phyloP scores from a whole-genome alignment of 2,329 filamentous ascomycete species.

The Aspergillus viridinutans region DNA sequence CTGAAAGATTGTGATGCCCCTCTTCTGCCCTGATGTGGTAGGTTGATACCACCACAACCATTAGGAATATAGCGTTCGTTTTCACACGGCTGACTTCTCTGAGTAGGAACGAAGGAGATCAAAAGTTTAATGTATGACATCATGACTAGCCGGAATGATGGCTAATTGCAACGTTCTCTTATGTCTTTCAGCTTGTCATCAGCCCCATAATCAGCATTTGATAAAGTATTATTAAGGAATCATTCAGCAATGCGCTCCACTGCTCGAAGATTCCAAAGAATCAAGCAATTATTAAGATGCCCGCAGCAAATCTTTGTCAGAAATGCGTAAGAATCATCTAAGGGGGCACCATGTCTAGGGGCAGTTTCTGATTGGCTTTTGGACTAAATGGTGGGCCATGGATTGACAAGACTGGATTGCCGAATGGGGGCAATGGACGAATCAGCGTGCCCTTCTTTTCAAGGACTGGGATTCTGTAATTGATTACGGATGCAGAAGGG shows the following conservation, averaged over 20 bases:
- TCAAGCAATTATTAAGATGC: not conserved
- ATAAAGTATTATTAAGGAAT: slow-evolving; percentile 5
- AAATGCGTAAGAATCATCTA: not conserved
- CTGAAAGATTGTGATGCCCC: not conserved
- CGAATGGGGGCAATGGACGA: not conserved
- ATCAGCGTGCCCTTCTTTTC: not conserved
- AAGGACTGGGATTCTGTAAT: not conserved
- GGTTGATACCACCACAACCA: not conserved
- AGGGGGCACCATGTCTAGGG: not conserved
- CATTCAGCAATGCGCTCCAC: not conserved
- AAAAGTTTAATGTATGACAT: slow-evolving; percentile 3
- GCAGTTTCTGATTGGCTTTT: not conserved
- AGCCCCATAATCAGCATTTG: not conserved
- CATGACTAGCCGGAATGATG: slow-evolving; percentile 1
- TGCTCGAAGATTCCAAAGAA: not conserved
- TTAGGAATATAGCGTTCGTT: not conserved
- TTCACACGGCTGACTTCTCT: not conserved
- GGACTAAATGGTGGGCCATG: not conserved
- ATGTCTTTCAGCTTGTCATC: not conserved
- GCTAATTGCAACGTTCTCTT: not conserved
- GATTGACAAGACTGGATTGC: not conserved
- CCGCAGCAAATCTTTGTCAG: not conserved
- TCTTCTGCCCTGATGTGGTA: not conserved
- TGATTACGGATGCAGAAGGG: not conserved
- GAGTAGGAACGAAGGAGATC: not conserved